Conservation (phyloP, 768 basidiomycete genomes). For the Kwoniella heveanensis region DNA sequence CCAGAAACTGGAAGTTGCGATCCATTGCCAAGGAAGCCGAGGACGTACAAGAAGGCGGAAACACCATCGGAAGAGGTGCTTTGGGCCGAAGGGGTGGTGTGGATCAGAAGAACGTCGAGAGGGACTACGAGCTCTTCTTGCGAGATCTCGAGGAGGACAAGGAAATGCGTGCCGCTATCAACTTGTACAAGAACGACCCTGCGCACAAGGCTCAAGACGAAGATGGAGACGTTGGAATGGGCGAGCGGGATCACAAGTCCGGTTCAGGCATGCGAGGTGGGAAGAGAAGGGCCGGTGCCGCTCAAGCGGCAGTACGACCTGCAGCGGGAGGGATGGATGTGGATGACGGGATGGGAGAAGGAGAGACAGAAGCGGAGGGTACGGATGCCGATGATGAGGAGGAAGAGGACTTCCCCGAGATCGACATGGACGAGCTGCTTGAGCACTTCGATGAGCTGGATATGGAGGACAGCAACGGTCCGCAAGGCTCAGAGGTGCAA, state of each 20-base stretch:
- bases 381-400: slow-evolving; percentile 59
- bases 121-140: slow-evolving; percentile 95
- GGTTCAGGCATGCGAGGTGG: slow-evolving; percentile 47
- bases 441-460: slow-evolving; percentile 93
- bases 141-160: slow-evolving; percentile 92
- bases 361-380: slow-evolving; percentile 54
- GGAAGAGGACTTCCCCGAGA: slow-evolving; percentile 88
- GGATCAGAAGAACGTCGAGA: slow-evolving; percentile 88
- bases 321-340: slow-evolving; percentile 34
- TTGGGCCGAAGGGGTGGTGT: slow-evolving; percentile 86
- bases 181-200: slow-evolving; percentile 65
- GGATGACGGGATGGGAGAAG: slow-evolving; percentile 50
- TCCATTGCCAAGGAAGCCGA: slow-evolving; percentile 88
- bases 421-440: slow-evolving; percentile 79
- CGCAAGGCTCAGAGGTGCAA: slow-evolving; percentile 19
- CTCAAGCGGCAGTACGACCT: background rate
- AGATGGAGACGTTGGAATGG: slow-evolving; percentile 61
- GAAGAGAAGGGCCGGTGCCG: slow-evolving; percentile 34
- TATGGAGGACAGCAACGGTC: slow-evolving; percentile 58
- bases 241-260: slow-evolving; percentile 26
- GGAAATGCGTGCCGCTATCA: slow-evolving; percentile 81
- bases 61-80: slow-evolving; percentile 66
- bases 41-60: slow-evolving; percentile 64
- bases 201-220: slow-evolving; percentile 12
- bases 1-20: slow-evolving; percentile 81